phyloP scores from a whole-genome alignment of 331 rosid species.

The Prunus yedoensis region DNA sequence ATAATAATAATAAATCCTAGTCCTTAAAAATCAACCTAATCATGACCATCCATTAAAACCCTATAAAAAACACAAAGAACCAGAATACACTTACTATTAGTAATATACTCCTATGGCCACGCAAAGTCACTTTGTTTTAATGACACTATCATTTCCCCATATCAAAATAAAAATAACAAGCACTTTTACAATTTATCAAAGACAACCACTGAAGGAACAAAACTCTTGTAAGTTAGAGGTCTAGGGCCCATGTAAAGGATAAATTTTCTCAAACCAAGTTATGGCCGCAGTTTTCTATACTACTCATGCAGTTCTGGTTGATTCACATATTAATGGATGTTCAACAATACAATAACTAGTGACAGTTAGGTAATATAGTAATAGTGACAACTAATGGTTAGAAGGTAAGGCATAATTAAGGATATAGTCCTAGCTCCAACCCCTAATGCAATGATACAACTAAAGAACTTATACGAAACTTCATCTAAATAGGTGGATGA shows the following conservation, averaged over 20 bases:
- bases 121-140: neutral
- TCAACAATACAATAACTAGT: neutral
- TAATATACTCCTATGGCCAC: too few species aligned
- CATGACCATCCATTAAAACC: neutral
- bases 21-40: neutral
- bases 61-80: neutral
- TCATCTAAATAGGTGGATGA: neutral
- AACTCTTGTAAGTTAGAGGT: neutral
- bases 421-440: too few species aligned
- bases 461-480: neutral
- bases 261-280: neutral
- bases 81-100: too few species aligned
- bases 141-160: neutral
- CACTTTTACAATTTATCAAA: neutral
- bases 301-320: neutral
- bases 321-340: neutral
- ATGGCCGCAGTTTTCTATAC: neutral
- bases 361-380: neutral
- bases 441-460: neutral
- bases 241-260: neutral
- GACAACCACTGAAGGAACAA: neutral
- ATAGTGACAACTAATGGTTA: neutral
- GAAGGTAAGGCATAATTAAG: too few species aligned
- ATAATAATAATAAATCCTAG: neutral
- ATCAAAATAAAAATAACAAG: neutral